phyloP scores from a whole-genome alignment of 1,284 basidiomycete genomes.

The Ceraceosorus bombacis region DNA sequence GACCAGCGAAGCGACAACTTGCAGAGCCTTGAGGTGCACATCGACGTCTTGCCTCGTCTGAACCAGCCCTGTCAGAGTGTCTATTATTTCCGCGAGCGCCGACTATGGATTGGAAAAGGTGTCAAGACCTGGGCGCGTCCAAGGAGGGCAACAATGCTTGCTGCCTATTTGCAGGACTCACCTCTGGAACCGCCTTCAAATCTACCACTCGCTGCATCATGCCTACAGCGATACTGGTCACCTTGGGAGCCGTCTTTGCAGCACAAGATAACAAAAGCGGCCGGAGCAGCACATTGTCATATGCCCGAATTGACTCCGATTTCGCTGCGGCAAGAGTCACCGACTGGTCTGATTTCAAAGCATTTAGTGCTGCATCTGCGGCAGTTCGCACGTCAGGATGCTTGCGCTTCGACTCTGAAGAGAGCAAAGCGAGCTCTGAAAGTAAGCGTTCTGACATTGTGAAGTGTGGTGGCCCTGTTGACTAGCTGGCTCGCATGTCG shows the following conservation, averaged over 20 bases:
- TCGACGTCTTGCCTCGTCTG: constrained; percentile 36
- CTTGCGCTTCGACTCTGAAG: constrained; percentile 42
- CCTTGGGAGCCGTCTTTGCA: constrained; percentile 77
- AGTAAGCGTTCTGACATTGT: constrained; percentile 40
- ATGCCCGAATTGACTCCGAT: not conserved
- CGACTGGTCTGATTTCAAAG: constrained; percentile 20
- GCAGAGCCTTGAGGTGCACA: constrained; percentile 45
- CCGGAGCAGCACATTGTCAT: constrained; percentile 64
- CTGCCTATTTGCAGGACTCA: constrained; percentile 21
- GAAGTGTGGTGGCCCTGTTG: not conserved
- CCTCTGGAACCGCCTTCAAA: constrained; percentile 68
- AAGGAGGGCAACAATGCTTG: not conserved
- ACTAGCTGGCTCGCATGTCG: no score
- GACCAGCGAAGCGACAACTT: constrained; percentile 39
- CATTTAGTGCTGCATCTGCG: constrained; percentile 27
- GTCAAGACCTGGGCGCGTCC: no score
- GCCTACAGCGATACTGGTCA: constrained; percentile 81
- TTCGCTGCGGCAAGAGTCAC: not conserved
- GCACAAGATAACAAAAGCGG: constrained; percentile 91
- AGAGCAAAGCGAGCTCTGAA: constrained; percentile 39
- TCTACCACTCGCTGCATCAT: constrained; percentile 84
- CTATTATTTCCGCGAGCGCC: constrained; percentile 24
- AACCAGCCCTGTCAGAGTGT: constrained; percentile 26
- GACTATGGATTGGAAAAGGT: not conserved
- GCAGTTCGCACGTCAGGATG: constrained; percentile 42